These are phyloP conservation scores for Deinandra increscens DNA, from an alignment of 129 eudicot species.

Conservation along the genomic window DNA sequence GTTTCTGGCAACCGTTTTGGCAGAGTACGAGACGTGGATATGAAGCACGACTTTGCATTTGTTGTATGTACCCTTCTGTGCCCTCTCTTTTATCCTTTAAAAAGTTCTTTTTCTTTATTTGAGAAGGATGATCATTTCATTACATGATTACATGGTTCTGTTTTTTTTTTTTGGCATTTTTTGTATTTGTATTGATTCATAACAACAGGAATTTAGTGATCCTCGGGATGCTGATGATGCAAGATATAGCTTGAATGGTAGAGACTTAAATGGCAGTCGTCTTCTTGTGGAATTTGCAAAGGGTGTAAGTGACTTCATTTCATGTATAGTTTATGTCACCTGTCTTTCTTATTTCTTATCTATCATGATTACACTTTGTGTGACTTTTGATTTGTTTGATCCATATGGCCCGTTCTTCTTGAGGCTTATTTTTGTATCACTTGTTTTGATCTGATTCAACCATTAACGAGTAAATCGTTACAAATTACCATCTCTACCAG, in stretches of 20 bases:
- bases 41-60: conserved; percentile 91
- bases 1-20: conserved; percentile 93
- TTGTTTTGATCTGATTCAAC: too few relatives aligned
- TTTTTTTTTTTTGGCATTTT: conserved; percentile 10
- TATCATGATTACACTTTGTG: neutral
- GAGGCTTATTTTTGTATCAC: neutral
- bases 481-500: too few relatives aligned
- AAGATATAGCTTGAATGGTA: conserved; percentile 68
- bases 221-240: conserved; percentile 97
- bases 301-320: conserved; percentile 51
- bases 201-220: conserved; percentile 70
- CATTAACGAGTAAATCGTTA: too few relatives aligned
- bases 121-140: neutral
- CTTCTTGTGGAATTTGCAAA: conserved; percentile 81
- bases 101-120: neutral
- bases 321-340: neutral
- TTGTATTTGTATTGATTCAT: conserved; percentile 14
- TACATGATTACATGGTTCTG: conserved; percentile 7
- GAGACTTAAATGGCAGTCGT: conserved; percentile 73
- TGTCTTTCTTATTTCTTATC: neutral
- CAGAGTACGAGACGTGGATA: conserved; percentile 96
- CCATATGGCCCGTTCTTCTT: neutral
- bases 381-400: neutral
- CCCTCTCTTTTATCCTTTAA: neutral
- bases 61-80: conserved; percentile 54